Base-by-base conservation (phyloP, 2,329 filamentous ascomycete genomes). In the Pezicula neosporulosa region DNA sequence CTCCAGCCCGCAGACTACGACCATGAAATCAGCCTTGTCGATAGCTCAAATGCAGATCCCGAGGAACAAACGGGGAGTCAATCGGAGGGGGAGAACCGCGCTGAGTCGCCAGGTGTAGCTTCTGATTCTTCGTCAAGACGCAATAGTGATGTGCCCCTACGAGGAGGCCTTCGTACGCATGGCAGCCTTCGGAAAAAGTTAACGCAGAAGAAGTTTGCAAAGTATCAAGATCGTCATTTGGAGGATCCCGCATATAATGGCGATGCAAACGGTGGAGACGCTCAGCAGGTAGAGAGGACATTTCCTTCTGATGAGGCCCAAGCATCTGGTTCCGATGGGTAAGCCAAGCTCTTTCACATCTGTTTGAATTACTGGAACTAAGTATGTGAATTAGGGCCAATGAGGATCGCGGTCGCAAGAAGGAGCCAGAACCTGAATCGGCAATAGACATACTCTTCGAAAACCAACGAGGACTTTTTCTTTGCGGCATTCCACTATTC, bases 391-490 rank as follows among this genome's bases (percentile, higher is more conserved):
- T 13, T 30, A 28, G 21, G 12, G 10, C 21, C 27, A 42, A 30
- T 24, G 53, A 54, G 15, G 51, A 53, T 3, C 49, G 59, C 46
- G 61, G 59, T 39, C 55, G 58, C 13, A 44, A 50, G 46, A 44
- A 50, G 46, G 45, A 68, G 38, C 66, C 67, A 59, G 67, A 69
- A 52, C 71, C 64, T 56, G 77, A 72, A 66, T 75, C 76, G 2
- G 85, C 81, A 27, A 83, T 97, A 54, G 94, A 99, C 57, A 81
- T 97, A 5, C 76, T 99, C 0, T 97, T 96, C 69, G 94, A 99
- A 68, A 99, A 99, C 65, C 89, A 99, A 72, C 82, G 94, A 51
- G 94, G 94, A 10, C 85, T 83, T 37, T 96, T 97, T 65, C 76
- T 96, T 55, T 97, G 93, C 63, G 93, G 94, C 27, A 81, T 91